Percentiles rank a stretch among this genome's conserved stretches.
phyloP scores from a whole-genome alignment of 495 filamentous ascomycete species.

The Letharia columbiana region DNA sequence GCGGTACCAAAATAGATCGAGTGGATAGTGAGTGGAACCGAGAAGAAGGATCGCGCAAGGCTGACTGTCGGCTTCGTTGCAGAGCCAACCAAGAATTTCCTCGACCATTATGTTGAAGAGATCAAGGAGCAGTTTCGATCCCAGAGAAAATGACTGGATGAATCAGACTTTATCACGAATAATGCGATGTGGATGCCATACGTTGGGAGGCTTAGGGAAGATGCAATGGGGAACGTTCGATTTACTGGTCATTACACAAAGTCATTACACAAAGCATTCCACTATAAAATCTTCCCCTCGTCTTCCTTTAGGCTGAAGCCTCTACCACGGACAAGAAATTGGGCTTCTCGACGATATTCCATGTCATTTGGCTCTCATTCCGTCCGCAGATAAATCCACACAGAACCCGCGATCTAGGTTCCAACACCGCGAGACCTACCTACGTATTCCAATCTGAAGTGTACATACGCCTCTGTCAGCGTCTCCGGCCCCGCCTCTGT shows the following conservation, averaged over 20 bases:
- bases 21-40: constrained; percentile 31
- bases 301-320: not conserved
- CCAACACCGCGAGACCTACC: constrained; percentile 15
- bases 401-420: constrained; percentile 29
- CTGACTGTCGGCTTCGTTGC: constrained; percentile 10
- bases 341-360: constrained; percentile 36
- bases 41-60: not conserved
- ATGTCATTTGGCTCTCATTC: constrained; percentile 45
- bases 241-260: not conserved
- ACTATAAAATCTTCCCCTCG: not conserved
- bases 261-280: not conserved
- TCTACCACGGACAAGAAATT: constrained; percentile 39
- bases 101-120: constrained; percentile 50
- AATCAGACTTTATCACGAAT: not conserved
- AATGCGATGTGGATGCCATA: not conserved
- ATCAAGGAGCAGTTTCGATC: constrained; percentile 48
- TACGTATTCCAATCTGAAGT: constrained; percentile 30
- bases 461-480: constrained; percentile 21
- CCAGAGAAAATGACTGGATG: constrained; percentile 30
- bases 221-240: not conserved
- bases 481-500: not conserved
- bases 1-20: constrained; percentile 44
- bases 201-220: not conserved
- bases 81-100: constrained; percentile 38
- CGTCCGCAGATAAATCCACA: constrained; percentile 38